phyloP scores from a whole-genome alignment of 345 rosid species.

The Rhodamnia rubescens region DNA sequence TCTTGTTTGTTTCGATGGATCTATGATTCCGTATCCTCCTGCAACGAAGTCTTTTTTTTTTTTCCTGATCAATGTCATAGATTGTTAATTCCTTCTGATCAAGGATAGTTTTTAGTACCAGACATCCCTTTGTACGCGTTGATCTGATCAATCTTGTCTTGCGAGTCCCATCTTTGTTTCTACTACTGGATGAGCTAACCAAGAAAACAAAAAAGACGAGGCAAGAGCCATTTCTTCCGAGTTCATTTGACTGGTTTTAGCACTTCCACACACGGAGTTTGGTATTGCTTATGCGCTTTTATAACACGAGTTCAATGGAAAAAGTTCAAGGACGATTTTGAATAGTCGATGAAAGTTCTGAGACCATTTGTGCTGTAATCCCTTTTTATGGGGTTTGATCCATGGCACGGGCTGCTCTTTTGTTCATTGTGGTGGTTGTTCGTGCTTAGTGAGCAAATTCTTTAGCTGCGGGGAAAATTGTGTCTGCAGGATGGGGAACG shows the following conservation, averaged over 20 bases:
- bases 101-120: not conserved
- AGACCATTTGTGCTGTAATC: not conserved
- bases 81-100: not conserved
- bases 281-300: not conserved
- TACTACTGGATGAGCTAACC: not conserved
- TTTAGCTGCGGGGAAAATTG: not conserved
- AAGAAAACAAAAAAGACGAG: not conserved
- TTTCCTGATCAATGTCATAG: not conserved
- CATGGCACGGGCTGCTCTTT: not conserved
- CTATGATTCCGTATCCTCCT: not conserved
- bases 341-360: not conserved
- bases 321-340: not conserved
- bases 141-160: not conserved
- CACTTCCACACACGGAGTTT: not conserved
- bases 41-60: not conserved
- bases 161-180: not conserved
- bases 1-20: not conserved
- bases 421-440: not conserved
- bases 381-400: not conserved
- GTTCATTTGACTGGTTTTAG: not conserved
- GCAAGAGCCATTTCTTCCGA: not conserved
- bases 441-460: not conserved
- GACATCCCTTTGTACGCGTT: not conserved
- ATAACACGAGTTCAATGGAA: not conserved
- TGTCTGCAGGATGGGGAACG: slow-evolving; percentile 83